Evolutionary conservation across 2,329 filamentous ascomycete species (phyloP).

Genomic region (Metarhizium anisopliae): DNA sequence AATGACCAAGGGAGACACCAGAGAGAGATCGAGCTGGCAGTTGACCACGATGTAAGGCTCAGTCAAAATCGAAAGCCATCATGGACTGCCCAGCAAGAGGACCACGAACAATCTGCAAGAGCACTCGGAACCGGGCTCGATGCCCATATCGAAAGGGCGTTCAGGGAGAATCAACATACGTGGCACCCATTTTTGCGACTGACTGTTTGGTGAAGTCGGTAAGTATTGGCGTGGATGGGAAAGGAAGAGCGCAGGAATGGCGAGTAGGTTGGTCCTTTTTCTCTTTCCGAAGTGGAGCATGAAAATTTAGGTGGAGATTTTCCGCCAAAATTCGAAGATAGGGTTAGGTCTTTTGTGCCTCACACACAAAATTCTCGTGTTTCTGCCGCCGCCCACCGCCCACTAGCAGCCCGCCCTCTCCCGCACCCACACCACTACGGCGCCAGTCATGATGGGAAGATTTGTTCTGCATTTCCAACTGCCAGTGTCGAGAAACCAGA

Average conservation of each 20-base stretch:
- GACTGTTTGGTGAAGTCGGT: constrained; percentile 29
- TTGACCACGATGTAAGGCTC: constrained; percentile 16
- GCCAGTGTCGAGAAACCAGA: constrained; percentile 26
- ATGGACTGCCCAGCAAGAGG: constrained; percentile 62
- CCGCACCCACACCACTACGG: constrained; percentile 14
- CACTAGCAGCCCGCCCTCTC: constrained; percentile 12
- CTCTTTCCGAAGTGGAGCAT: constrained; percentile 6
- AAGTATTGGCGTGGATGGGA: constrained; percentile 22
- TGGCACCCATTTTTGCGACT: constrained; percentile 35
- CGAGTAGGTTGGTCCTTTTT: not conserved
- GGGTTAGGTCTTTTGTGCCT: constrained; percentile 23
- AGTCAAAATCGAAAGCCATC: not conserved
- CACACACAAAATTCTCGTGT: constrained; percentile 15
- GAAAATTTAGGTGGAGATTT: not conserved
- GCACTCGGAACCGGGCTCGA: constrained; percentile 39
- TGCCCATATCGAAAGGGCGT: constrained; percentile 21
- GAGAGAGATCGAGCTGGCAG: constrained; percentile 75
- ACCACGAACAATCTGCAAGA: constrained; percentile 68
- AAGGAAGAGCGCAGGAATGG: not conserved
- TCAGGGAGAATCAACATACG: constrained; percentile 43
- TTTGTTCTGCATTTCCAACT: constrained; percentile 22
- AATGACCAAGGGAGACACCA: constrained; percentile 47
- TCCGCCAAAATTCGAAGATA: constrained; percentile 10
- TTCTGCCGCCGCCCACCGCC: constrained; percentile 32
- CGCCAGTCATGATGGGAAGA: constrained; percentile 16